Percentiles rank a stretch among this genome's conserved stretches.
Conservation (phyloP, 495 filamentous ascomycete genomes). For the Aspergillus ostianus region DNA sequence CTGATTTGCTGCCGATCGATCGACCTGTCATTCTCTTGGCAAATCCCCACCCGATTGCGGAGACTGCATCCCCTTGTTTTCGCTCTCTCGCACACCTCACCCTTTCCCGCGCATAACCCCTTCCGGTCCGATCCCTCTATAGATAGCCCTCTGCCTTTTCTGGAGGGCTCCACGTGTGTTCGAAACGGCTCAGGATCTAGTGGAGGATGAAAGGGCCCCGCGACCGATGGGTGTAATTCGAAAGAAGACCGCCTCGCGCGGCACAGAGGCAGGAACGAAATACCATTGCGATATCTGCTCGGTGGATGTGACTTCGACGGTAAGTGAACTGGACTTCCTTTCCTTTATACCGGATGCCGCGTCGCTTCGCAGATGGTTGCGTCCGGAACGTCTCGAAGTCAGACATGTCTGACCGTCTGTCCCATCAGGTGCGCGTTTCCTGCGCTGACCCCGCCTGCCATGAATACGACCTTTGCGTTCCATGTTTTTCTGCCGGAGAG, state of each 20-base stretch:
- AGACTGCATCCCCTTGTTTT: slow-evolving; percentile 6
- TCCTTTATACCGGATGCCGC: background rate
- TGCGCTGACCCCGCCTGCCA: slow-evolving; percentile 80
- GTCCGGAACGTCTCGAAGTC: background rate
- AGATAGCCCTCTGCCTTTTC: slow-evolving; percentile 30
- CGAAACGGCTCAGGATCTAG: slow-evolving; percentile 35
- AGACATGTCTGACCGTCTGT: background rate
- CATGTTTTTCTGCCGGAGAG: slow-evolving; percentile 82
- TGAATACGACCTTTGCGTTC: slow-evolving; percentile 96
- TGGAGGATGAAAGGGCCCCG: slow-evolving; percentile 44
- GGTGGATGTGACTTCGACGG: slow-evolving; percentile 91
- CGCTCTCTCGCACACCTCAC: background rate
- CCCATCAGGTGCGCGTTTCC: slow-evolving; percentile 82
- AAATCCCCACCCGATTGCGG: slow-evolving; percentile 5
- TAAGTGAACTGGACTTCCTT: slow-evolving; percentile 42
- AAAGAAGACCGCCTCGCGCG: slow-evolving; percentile 87
- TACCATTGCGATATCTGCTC: slow-evolving; percentile 96
- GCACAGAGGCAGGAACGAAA: slow-evolving; percentile 88
- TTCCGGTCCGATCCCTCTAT: slow-evolving; percentile 10
- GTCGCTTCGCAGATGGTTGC: background rate
- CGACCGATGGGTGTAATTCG: slow-evolving; percentile 86
- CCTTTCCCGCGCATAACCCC: slow-evolving; percentile 13
- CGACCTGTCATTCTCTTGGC: background rate
- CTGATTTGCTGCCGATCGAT: background rate
- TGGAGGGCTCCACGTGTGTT: slow-evolving; percentile 33